Evolutionary conservation across 2,329 filamentous ascomycete species (phyloP).

Genomic region (Nannizziopsis arthrosporioides): DNA sequence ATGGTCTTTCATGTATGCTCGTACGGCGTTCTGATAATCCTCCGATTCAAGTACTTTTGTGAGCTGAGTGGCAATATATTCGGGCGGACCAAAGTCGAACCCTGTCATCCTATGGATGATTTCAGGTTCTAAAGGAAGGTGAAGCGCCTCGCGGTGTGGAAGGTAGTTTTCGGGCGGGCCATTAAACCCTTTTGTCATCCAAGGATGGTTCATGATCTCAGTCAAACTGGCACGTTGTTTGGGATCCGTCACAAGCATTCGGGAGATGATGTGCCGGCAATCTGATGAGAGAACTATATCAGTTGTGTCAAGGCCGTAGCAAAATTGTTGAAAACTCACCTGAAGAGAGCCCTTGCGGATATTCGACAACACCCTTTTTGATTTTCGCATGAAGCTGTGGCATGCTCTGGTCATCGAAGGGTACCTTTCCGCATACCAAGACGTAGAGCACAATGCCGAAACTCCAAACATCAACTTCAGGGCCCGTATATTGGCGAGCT

Average conservation of each 20-base stretch:
- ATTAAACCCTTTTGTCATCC: constrained; percentile 88
- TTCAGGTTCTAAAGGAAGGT: constrained; percentile 67
- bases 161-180: constrained; percentile 81
- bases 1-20: constrained; percentile 57
- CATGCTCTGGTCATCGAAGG: constrained; percentile 99
- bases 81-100: constrained; percentile 87
- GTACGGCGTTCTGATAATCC: constrained; percentile 81
- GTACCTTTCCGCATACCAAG: constrained; percentile 91
- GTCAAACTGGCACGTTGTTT: constrained; percentile 71
- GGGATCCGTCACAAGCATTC: constrained; percentile 93
- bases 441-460: constrained; percentile 98
- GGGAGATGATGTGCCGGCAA: constrained; percentile 81
- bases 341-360: constrained; percentile 80
- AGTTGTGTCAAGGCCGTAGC: constrained; percentile 11
- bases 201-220: constrained; percentile 90
- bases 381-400: constrained; percentile 96
- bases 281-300: constrained; percentile 43
- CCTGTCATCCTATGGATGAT: constrained; percentile 92
- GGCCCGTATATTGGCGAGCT: constrained; percentile 85
- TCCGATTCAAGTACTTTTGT: constrained; percentile 82
- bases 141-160: constrained; percentile 70
- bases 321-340: constrained; percentile 46
- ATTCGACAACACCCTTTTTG: constrained; percentile 92
- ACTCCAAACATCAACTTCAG: constrained; percentile 97
- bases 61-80: constrained; percentile 70